Conservation (phyloP, 768 basidiomycete species). For the Boletus pseudopeckii region DNA sequence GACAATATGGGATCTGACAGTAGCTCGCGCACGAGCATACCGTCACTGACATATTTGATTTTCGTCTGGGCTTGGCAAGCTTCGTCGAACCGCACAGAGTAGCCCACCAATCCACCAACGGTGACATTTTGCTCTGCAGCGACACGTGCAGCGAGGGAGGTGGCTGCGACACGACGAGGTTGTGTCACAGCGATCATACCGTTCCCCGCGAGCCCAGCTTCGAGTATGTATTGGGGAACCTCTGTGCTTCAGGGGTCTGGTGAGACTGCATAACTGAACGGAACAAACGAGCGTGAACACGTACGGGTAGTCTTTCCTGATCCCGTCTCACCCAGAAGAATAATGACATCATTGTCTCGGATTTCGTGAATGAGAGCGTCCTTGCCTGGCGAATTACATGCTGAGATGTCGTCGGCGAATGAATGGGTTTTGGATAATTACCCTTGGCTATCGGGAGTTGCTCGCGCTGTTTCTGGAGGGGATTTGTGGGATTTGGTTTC, state of each 20-base stretch:
- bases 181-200: conserved; percentile 91
- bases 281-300: conserved; percentile 32
- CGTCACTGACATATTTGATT: conserved; percentile 97
- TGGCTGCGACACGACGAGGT: conserved; percentile 93
- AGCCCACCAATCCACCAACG: conserved; percentile 82
- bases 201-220: conserved; percentile 66
- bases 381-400: conserved; percentile 46
- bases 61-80: conserved; percentile 64
- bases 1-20: conserved; percentile 73
- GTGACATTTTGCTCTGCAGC: conserved; percentile 73
- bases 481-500: conserved; percentile 5
- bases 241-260: conserved; percentile 51
- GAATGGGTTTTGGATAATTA: conserved; percentile 21
- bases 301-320: conserved; percentile 98
- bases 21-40: conserved; percentile 94
- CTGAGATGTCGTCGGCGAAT: neutral
- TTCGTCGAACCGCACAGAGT: conserved; percentile 96
- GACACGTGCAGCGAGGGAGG: conserved; percentile 88
- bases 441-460: conserved; percentile 80
- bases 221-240: conserved; percentile 92
- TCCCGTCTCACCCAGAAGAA: conserved; percentile 94
- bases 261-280: conserved; percentile 16
- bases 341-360: conserved; percentile 72
- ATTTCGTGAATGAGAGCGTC: conserved; percentile 75
- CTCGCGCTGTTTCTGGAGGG: conserved; percentile 60